Base-by-base conservation (phyloP, 1,139 yeast genomes). In the Tardiomyces blankii region DNA sequence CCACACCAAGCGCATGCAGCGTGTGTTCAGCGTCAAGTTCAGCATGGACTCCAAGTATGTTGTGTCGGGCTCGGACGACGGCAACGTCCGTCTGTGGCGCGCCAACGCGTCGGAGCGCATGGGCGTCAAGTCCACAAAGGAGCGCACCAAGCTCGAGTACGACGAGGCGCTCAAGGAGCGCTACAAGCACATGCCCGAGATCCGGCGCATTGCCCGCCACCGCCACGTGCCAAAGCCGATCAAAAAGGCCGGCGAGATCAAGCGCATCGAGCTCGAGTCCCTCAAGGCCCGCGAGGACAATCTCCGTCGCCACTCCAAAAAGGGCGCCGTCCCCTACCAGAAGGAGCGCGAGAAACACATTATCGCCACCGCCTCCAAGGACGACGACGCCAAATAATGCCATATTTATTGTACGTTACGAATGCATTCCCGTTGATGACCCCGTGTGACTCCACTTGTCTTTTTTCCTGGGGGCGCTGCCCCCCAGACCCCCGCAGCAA, bases 1-100 rank as follows among this genome's bases (percentile, higher is more conserved):
- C 64, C 98, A 91, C 60, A 93, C 98, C 21, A 88, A 87, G 69
- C 77, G 99, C 61, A 91, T 91, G 99, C 99, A 91, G 68, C 82
- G 91, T 51, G 83, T 91, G 9, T 87, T 89, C 65, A 76, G 84
- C 49, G 87, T 83, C 39, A 80, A 82, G 53, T 93, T 73, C 64
- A 78, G 95, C 8, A 86, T 87, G 75, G 99, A 91, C 64, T 74
- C 95, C 45, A 79, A 82, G 59, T 91, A 88, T 64, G 78, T 93
- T 39, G 68, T 89, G 48, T 78, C 88, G 51, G 98, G 97, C 14
- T 86, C 96, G 1, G 98, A 91, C 65, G 99, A 91, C 63, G 94
- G 96, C 54, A 93, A 93, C 63, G 79, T 93, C 40, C 74, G 99
- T 56, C 63, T 93, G 48, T 91, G 99, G 99, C 75, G 98, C 65